Conservation (phyloP, 106 monocot genomes). For the Dactylorhiza incarnata region DNA sequence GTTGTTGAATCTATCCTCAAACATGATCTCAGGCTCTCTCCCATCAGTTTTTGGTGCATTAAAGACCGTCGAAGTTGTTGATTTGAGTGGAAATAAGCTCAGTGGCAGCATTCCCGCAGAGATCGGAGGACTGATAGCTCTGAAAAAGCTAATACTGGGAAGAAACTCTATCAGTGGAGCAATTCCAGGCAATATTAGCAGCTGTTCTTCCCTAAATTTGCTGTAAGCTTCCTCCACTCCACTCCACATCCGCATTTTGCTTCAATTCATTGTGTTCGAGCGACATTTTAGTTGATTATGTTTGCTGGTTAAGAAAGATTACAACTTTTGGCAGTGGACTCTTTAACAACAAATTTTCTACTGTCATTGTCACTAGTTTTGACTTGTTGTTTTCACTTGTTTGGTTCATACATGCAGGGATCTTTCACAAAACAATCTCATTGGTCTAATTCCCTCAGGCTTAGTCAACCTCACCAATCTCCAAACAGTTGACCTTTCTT, state of each 20-base stretch:
- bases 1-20: conserved; percentile 51
- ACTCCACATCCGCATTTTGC: not conserved
- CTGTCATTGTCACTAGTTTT: not conserved
- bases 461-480: conserved; percentile 58
- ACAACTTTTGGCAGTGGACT: not conserved
- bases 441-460: conserved; percentile 46
- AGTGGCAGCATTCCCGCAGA: conserved; percentile 54
- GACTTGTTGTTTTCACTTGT: conserved; percentile 2
- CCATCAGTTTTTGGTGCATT: conserved; percentile 34
- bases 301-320: not conserved
- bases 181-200: conserved; percentile 51
- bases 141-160: conserved; percentile 40
- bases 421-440: conserved; percentile 60
- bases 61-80: conserved; percentile 40
- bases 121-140: conserved; percentile 34
- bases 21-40: conserved; percentile 38
- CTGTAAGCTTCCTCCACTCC: conserved; percentile 39
- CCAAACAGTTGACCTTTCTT: conserved; percentile 49
- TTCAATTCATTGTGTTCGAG: not conserved
- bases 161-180: conserved; percentile 51
- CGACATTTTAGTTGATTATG: not conserved
- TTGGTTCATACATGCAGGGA: conserved; percentile 41
- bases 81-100: conserved; percentile 47
- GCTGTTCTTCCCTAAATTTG: conserved; percentile 47
- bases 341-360: not conserved